Evolutionary conservation across 305 asterid species (phyloP), one percentile per base, ranked within the genome.

Genomic region (Fraxinus dipetala): DNA sequence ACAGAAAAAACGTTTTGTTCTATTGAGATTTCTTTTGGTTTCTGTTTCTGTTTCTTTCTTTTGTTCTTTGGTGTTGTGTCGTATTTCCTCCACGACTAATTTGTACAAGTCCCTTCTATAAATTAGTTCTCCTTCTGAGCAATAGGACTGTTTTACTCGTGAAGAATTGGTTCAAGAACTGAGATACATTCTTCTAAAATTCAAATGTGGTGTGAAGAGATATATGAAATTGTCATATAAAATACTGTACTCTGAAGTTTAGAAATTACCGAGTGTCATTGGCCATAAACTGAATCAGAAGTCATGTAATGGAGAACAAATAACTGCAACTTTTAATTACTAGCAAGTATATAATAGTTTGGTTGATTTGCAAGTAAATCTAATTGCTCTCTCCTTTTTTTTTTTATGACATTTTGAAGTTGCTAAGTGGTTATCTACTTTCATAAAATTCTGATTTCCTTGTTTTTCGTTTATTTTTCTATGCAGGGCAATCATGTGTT

Each of bases 401-500:
- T 13, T 0, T 8, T 61, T 24, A 24, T 73, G 31, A 16, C 59
- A 61, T 70, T 76, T 28, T 72, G 78, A 80, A 2, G 54, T 78
- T 48, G 72, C 35, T 38, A 43, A 31, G 43, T 77, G 72, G 77
- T 48, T 69, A 76, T 75, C 10, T 69, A 26, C 72, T 73, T 75
- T 38, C 84, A 72, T 61, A 81, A 77, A 72, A 83, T 78, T 75
- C 13, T 80, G 79, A 82, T 40, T 75, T 35, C 2, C 77, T 79
- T 59, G 72, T 80, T 77, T 83, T 65, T 36, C 72, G 26, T 76
- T 40, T 73, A 14, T 78, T 78, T 56, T 81, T 20, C 40, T 79
- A 76, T 88, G 88, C 92, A 96, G 99, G 98, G 99, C 2, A 86
- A 93, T 89, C 87, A 91, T 85, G 90, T 92, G 20, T 94, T 93